Percentiles rank a stretch among this genome's conserved stretches.
Conservation (phyloP, 2,329 filamentous ascomycete genomes). For the Elsinoe necatrix region DNA sequence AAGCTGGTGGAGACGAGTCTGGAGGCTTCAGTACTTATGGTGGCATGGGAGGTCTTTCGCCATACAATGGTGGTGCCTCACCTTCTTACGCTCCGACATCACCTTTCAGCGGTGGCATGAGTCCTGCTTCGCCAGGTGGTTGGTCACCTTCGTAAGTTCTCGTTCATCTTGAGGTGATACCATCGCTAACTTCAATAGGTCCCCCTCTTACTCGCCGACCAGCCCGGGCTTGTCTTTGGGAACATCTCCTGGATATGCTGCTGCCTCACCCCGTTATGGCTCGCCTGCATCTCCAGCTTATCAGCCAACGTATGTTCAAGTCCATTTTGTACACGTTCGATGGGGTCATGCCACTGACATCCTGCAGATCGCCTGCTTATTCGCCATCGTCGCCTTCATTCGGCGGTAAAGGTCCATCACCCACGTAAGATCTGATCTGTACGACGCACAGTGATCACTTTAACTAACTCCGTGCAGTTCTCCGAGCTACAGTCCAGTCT, state of each 20-base stretch:
- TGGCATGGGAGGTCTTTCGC: conserved; percentile 54
- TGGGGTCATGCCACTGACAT: neutral
- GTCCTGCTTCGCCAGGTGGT: conserved; percentile 53
- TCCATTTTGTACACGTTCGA: neutral
- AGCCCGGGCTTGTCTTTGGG: neutral
- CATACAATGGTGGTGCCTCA: conserved; percentile 56
- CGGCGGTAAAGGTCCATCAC: conserved; percentile 4
- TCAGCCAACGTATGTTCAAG: neutral
- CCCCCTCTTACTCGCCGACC: conserved; percentile 21
- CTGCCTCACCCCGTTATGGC: neutral
- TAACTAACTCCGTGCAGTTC: neutral
- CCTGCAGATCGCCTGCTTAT: conserved; percentile 17
- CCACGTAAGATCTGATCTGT: neutral
- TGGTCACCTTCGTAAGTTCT: conserved; percentile 7
- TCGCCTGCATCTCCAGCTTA: neutral
- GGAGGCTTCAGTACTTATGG: conserved; percentile 59
- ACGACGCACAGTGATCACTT: neutral
- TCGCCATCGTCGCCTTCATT: conserved; percentile 24
- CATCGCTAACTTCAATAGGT: neutral
- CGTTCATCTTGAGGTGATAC: neutral
- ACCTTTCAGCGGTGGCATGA: conserved; percentile 56
- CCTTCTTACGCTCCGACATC: conserved; percentile 62
- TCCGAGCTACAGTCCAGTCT: neutral
- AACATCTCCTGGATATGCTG: conserved; percentile 24
- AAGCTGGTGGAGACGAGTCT: conserved; percentile 50